A percentile compares a stretch with the other conserved stretches of the same genome.
phyloP scores from a whole-genome alignment of 1,284 basidiomycete species.

The Irpex sp. region DNA sequence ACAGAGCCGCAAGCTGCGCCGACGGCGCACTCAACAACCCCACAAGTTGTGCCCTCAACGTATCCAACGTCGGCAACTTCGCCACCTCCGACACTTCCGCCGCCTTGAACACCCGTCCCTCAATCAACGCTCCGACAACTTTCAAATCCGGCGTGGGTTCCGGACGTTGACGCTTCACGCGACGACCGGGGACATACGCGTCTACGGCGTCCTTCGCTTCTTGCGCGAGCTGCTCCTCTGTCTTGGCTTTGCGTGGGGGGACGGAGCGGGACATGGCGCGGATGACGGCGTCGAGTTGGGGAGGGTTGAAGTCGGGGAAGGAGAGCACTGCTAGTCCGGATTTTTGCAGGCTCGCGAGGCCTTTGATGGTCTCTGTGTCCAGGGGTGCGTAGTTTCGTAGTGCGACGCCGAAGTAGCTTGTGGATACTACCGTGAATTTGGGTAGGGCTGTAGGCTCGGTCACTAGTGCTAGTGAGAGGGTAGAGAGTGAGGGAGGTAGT shows the following conservation, averaged over 20 bases:
- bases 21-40: slow-evolving; percentile 70
- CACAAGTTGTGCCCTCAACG: slow-evolving; percentile 67
- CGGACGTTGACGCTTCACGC: slow-evolving; percentile 51
- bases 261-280: slow-evolving; percentile 63
- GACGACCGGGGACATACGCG: slow-evolving; percentile 55
- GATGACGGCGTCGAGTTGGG: slow-evolving; percentile 60
- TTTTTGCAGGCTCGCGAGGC: slow-evolving; percentile 48
- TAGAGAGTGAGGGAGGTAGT: slow-evolving; percentile 35
- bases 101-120: slow-evolving; percentile 61
- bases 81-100: slow-evolving; percentile 55
- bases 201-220: slow-evolving; percentile 43
- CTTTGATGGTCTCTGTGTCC: slow-evolving; percentile 39
- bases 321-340: slow-evolving; percentile 64
- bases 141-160: slow-evolving; percentile 54
- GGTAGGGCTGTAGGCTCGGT: slow-evolving; percentile 28
- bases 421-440: slow-evolving; percentile 59
- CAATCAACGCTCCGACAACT: slow-evolving; percentile 71
- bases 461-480: slow-evolving; percentile 31
- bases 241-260: slow-evolving; percentile 50
- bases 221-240: slow-evolving; percentile 40
- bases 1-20: slow-evolving; percentile 59
- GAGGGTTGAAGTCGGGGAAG: slow-evolving; percentile 65
- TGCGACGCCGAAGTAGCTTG: slow-evolving; percentile 67
- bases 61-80: slow-evolving; percentile 64
- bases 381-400: slow-evolving; percentile 53